Evolutionary conservation across 352 stramenopile genomes (phyloP).

Genomic region (Blastocystis sp.): DNA sequence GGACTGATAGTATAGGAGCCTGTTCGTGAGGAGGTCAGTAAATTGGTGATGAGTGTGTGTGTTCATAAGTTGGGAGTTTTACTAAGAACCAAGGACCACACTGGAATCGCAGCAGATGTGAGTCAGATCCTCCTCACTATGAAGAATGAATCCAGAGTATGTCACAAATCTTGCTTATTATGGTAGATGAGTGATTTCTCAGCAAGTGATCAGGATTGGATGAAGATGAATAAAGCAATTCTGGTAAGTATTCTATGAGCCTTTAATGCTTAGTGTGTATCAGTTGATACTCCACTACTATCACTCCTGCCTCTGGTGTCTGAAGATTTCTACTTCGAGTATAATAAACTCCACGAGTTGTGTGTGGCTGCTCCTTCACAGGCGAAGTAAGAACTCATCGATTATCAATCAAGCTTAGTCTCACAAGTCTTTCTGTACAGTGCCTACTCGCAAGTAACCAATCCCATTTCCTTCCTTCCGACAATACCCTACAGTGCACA

Average conservation of each 20-base stretch:
- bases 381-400: neutral
- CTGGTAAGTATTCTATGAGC: neutral
- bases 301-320: neutral
- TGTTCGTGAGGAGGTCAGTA: neutral
- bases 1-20: neutral
- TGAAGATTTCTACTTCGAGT: neutral
- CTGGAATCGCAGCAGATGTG: neutral
- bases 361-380: neutral
- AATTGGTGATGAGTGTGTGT: constrained; percentile 1
- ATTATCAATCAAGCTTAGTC: no score
- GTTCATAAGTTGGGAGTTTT: neutral
- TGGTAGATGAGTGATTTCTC: neutral
- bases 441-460: no score
- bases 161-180: neutral
- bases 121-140: neutral
- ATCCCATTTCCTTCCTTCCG: neutral
- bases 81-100: neutral
- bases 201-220: neutral
- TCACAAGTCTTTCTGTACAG: no score
- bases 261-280: neutral
- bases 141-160: neutral
- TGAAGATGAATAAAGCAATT: neutral
- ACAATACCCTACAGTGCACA: neutral
- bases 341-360: neutral
- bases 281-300: neutral